phyloP scores from a whole-genome alignment of 805 yeast species.

The Wickerhamiella kurtzmanii region DNA sequence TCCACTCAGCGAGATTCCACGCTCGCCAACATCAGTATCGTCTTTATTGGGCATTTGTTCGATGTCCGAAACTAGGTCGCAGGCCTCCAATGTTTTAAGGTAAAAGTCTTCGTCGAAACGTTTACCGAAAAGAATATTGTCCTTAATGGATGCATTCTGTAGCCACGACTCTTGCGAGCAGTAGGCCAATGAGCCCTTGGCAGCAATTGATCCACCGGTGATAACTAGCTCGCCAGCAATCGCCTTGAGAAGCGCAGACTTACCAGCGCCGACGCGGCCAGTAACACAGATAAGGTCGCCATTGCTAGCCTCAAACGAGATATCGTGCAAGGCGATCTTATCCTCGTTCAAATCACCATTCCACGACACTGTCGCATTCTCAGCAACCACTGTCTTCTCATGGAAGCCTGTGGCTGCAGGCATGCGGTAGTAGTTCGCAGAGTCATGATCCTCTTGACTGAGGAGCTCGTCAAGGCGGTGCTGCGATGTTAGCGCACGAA shows the following conservation, averaged over 20 bases:
- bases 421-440: slow-evolving; percentile 44
- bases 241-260: slow-evolving; percentile 63
- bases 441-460: slow-evolving; percentile 57
- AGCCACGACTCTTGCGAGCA: slow-evolving; percentile 89
- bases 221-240: slow-evolving; percentile 65
- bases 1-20: slow-evolving; percentile 91
- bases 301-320: slow-evolving; percentile 49
- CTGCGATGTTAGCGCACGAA: slow-evolving; percentile 58
- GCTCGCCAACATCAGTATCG: slow-evolving; percentile 86
- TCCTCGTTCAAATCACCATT: slow-evolving; percentile 41
- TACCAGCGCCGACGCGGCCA: slow-evolving; percentile 78
- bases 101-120: slow-evolving; percentile 71
- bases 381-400: slow-evolving; percentile 36
- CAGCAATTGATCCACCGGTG: slow-evolving; percentile 48
- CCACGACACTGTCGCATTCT: slow-evolving; percentile 30
- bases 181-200: slow-evolving; percentile 65
- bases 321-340: slow-evolving; percentile 25
- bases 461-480: slow-evolving; percentile 59
- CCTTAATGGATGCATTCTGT: slow-evolving; percentile 77
- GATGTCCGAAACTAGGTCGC: slow-evolving; percentile 74
- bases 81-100: slow-evolving; percentile 66
- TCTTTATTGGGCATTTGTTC: slow-evolving; percentile 79
- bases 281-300: slow-evolving; percentile 72
- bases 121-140: slow-evolving; percentile 83
- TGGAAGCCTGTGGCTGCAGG: slow-evolving; percentile 46